phyloP scores from a whole-genome alignment of 2,329 filamentous ascomycete species.

The Ophiocordyceps polyrhachis-furcata region DNA sequence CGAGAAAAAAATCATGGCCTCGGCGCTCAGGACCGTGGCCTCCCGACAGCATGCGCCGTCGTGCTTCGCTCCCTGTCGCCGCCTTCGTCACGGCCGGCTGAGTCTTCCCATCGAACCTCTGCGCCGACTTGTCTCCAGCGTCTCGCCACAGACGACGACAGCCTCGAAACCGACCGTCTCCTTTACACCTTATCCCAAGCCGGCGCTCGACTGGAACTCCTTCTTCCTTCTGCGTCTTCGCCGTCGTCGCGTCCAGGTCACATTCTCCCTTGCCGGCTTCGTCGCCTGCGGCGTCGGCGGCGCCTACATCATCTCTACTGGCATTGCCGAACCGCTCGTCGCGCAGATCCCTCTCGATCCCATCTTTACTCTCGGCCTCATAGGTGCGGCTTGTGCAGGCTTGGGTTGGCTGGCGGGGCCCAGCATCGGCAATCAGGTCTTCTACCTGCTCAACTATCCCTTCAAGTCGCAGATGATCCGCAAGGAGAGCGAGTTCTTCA shows the following conservation, averaged over 20 bases:
- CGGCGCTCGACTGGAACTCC: conserved; percentile 59
- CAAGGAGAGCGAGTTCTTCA: conserved; percentile 92
- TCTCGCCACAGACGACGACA: not conserved
- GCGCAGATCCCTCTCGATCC: conserved; percentile 69
- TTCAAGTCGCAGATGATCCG: conserved; percentile 55
- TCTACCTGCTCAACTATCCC: conserved; percentile 56
- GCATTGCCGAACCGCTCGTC: conserved; percentile 54
- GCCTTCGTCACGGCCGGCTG: not conserved
- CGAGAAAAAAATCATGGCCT: not conserved
- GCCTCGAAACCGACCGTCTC: not conserved
- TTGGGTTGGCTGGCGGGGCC: conserved; percentile 80
- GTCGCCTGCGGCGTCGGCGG: conserved; percentile 42
- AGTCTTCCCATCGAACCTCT: not conserved
- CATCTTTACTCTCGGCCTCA: conserved; percentile 64
- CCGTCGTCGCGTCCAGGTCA: conserved; percentile 66
- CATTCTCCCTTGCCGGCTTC: conserved; percentile 51
- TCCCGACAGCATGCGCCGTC: not conserved
- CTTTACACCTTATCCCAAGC: not conserved
- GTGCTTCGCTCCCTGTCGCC: not conserved
- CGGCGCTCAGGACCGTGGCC: not conserved
- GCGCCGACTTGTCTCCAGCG: not conserved
- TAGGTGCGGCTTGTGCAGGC: conserved; percentile 58
- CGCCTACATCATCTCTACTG: conserved; percentile 41
- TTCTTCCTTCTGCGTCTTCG: conserved; percentile 84
- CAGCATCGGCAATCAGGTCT: conserved; percentile 59